Base-by-base conservation (phyloP, 208 protist species). In the Leishmania turanica region DNA sequence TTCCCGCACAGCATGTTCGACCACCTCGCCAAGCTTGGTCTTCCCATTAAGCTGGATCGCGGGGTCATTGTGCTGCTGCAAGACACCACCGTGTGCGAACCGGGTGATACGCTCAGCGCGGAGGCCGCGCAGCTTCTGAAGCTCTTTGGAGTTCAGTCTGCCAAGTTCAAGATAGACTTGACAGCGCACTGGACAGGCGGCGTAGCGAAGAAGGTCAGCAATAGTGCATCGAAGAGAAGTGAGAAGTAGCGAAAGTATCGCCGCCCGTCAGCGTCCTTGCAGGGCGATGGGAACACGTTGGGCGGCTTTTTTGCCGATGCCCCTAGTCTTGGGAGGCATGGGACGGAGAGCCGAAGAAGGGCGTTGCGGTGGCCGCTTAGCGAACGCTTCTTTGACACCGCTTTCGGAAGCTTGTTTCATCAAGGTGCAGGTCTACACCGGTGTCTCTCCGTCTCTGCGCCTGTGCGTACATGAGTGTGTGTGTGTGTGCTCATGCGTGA, bases 1-100 rank as follows among this genome's bases (percentile, higher is more conserved):
- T 99, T 99, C 80, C 91, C 96, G 34, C 94, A 98, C 90, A 95
- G 88, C 84, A 97, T 98, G 94, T 98, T 98, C 54, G 90, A 97
- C 64, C 91, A 98, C 80, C 87, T 99, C 7, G 87, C 96, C 56
- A 91, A 93, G 81, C 91, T 99, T 1, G 98, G 98, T 3, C 92
- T 99, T 3, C 92, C 93, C 34, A 97, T 98, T 40, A 92, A 93
- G 79, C 88, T 99, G 21, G 96, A 98, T 75, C 94, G 94, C 68
- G 96, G 96, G 24, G 91, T 92, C n/a, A 95, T 99, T 87, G 87
- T 91, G 62, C 91, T 98, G n/a, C 80, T 95, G 66, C 84, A 95
- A 75, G 96, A 98, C 77, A 96, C 90, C 69, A 93, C 86, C 11
- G 93, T 99, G n/a, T 98, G 96, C 82, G 90, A 95, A 78, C 86